Conservation (phyloP, 371 early-diverging fungal genomes). For the Mortierella sp. region DNA sequence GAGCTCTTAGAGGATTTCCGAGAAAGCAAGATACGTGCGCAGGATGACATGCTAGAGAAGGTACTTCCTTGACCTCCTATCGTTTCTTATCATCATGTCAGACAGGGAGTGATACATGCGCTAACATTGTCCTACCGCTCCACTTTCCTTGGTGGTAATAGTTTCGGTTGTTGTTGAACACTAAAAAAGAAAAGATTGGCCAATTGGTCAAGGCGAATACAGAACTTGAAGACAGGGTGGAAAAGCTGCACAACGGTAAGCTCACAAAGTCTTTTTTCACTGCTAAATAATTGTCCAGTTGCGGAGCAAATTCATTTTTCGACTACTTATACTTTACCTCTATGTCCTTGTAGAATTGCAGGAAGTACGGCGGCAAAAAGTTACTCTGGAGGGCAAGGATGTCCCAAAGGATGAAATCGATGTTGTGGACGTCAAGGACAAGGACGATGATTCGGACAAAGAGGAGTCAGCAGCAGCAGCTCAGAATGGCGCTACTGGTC, state of each 20-base stretch:
- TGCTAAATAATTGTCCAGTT: background rate
- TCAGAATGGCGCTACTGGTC: conserved; percentile 13
- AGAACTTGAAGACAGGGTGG: conserved; percentile 17
- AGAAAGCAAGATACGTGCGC: conserved; percentile 19
- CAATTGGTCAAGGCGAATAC: conserved; percentile 14
- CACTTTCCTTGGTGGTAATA: background rate
- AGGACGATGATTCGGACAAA: background rate
- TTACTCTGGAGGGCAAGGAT: conserved; percentile 19
- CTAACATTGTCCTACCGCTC: background rate
- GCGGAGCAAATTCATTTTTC: background rate
- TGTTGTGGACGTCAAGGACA: conserved; percentile 22
- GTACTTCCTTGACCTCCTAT: background rate
- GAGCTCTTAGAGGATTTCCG: conserved; percentile 23
- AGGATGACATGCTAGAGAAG: conserved; percentile 42
- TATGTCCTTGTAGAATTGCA: conserved; percentile 21
- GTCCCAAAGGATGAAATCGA: conserved; percentile 10
- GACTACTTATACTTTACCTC: background rate
- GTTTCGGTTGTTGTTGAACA: conserved; percentile 40
- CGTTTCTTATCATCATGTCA: background rate
- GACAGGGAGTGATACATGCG: background rate
- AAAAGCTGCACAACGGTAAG: conserved; percentile 31
- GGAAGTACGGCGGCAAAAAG: conserved; percentile 29
- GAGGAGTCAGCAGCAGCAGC: background rate
- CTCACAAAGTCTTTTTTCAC: background rate
- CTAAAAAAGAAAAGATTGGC: conserved; percentile 42